Percentiles rank a stretch among this genome's conserved stretches.
These are phyloP conservation scores for Ophiorrhiza pumila DNA, from an alignment of 257 asterid genomes.

Conservation along the genomic window DNA sequence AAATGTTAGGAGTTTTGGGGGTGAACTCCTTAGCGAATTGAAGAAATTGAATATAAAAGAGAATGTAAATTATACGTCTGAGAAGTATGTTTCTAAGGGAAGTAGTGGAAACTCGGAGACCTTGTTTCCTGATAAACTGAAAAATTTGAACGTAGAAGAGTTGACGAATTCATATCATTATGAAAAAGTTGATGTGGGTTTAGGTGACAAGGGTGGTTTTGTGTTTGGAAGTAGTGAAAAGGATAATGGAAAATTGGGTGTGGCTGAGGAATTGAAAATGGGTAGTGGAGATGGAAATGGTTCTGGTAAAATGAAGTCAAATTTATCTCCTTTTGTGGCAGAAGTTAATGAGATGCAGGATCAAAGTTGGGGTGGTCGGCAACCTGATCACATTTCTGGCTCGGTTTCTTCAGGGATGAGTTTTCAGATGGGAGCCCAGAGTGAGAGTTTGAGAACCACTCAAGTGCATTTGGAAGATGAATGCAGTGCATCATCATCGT, in stretches of 20 bases:
- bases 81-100: constrained; percentile 18
- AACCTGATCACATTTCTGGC: constrained; percentile 28
- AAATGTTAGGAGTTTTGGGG: constrained; percentile 22
- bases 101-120: constrained; percentile 14
- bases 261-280: constrained; percentile 4
- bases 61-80: constrained; percentile 18
- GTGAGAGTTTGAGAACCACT: constrained; percentile 20
- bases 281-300: constrained; percentile 21
- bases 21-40: constrained; percentile 50
- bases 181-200: constrained; percentile 19
- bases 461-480: constrained; percentile 33
- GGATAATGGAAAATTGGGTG: neutral
- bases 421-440: constrained; percentile 43
- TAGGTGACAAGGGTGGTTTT: constrained; percentile 18
- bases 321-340: constrained; percentile 25
- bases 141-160: constrained; percentile 21
- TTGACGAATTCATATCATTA: constrained; percentile 15
- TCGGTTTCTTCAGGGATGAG: constrained; percentile 33
- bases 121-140: constrained; percentile 21
- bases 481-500: constrained; percentile 29
- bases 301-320: constrained; percentile 18
- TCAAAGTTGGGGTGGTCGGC: constrained; percentile 28
- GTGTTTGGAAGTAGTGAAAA: constrained; percentile 13
- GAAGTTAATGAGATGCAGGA: constrained; percentile 21
- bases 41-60: constrained; percentile 56